Conservation (phyloP, 2,329 filamentous ascomycete genomes). For the Macrophomina pseudophaseolina region DNA sequence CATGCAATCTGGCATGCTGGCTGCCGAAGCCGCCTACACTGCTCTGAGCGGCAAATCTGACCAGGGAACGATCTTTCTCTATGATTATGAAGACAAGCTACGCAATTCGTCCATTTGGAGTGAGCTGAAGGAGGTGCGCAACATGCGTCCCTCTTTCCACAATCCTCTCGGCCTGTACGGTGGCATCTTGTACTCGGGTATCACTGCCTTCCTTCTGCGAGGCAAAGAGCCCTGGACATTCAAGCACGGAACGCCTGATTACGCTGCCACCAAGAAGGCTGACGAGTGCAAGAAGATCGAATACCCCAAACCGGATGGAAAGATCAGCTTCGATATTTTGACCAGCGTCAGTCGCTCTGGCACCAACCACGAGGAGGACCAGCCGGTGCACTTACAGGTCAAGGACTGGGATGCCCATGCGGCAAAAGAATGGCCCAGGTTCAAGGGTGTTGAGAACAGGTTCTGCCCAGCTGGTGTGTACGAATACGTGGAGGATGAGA, state of each 20-base stretch:
- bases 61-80: conserved; percentile 82
- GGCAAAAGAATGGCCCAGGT: conserved; percentile 79
- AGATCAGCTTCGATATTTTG: conserved; percentile 93
- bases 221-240: conserved; percentile 91
- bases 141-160: conserved; percentile 97
- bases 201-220: conserved; percentile 87
- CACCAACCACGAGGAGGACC: conserved; percentile 98
- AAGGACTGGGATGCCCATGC: conserved; percentile 94
- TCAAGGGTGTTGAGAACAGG: conserved; percentile 90
- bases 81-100: conserved; percentile 89
- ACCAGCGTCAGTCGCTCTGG: conserved; percentile 94
- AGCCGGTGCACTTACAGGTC: conserved; percentile 94
- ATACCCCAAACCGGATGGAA: conserved; percentile 94
- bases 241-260: conserved; percentile 79
- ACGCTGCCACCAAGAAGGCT: conserved; percentile 78
- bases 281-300: conserved; percentile 86
- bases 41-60: conserved; percentile 60
- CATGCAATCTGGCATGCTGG: conserved; percentile 97
- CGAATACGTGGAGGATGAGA: conserved; percentile 93
- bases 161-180: conserved; percentile 84
- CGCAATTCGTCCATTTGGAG: conserved; percentile 89
- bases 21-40: conserved; percentile 85
- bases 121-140: conserved; percentile 92
- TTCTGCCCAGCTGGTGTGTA: conserved; percentile 98
- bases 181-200: conserved; percentile 87